Base-by-base conservation (phyloP, 1,284 basidiomycete species). In the Tetrapyrgos nigripes region DNA sequence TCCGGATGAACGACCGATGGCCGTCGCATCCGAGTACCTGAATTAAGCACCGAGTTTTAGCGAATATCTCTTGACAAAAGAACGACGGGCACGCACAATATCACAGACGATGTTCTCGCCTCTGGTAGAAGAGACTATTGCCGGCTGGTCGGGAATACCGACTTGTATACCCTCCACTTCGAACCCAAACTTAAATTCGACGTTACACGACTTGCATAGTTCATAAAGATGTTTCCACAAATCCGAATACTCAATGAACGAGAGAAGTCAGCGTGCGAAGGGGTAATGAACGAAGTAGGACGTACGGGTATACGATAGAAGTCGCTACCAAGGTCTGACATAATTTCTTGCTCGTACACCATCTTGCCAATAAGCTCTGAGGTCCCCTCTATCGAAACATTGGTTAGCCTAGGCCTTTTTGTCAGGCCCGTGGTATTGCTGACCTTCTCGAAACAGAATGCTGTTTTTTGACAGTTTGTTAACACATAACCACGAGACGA, bases 21-120 rank as follows among this genome's bases (percentile, higher is more conserved):
- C 59, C 55, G 26, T 56, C 59, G 35, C 55, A 50, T 14, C 59
- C 59, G 28, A 61, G 51, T n/a, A 57, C 28, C 55, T 57, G 24
- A 24, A 13, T n/a, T 11, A 19, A 10, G 14, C 4, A 24, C 0
- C 6, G 26, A 44, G 26, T 31, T 31, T 14, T 17, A 17, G 14
- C 26, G 11, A 3, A 55, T 44, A 28, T 43, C 29, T 24, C 14
- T 1, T 9, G 17, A 17, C 27, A 24, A 11, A 37, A 24, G 24
- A 4, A 13, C 21, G 4, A 47, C 21, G 2, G 14, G 8, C 24
- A 60, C 48, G 40, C 2, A 60, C 59, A 10, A 57, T 57, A 46
- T 61, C 54, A 5, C 50, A 33, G 27, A 21, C 35, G 9, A 61
- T 28, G 17, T 28, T 40, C n/a, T 61, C 51, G 17, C 54, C 59